phyloP scores from a whole-genome alignment of 352 stramenopile genomes.

The Globisporangium apiculatum region DNA sequence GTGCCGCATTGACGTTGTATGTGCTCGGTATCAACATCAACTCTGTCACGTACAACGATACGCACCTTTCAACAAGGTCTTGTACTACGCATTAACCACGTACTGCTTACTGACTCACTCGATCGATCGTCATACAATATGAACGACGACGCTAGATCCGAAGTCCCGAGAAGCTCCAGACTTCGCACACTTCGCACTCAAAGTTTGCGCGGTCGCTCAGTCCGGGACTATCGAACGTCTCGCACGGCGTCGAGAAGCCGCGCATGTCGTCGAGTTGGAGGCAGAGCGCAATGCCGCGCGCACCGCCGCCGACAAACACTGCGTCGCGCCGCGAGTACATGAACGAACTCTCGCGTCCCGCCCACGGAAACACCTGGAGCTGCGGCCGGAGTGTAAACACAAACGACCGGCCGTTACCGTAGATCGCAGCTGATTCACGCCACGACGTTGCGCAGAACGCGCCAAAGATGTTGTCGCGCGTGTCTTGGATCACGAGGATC shows the following conservation, averaged over 20 bases:
- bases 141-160: conserved; percentile 24
- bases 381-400: conserved; percentile 60
- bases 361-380: conserved; percentile 54
- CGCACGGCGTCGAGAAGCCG: conserved; percentile 54
- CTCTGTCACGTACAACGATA: too few relatives aligned
- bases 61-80: too few relatives aligned
- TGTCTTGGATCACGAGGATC: conserved; percentile 61
- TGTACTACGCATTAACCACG: too few relatives aligned
- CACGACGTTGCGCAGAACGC: conserved; percentile 67
- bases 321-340: conserved; percentile 53
- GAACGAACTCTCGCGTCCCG: conserved; percentile 58
- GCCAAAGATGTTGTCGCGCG: conserved; percentile 63
- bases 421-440: conserved; percentile 39
- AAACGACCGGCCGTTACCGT: conserved; percentile 72
- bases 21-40: too few relatives aligned
- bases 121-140: too few relatives aligned
- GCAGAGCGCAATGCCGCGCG: conserved; percentile 60
- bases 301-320: conserved; percentile 60
- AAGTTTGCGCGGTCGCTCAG: conserved; percentile 45
- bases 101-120: too few relatives aligned
- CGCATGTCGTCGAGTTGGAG: conserved; percentile 66
- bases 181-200: conserved; percentile 52
- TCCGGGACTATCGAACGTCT: conserved; percentile 56
- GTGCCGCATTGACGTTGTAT: too few relatives aligned
- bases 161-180: conserved; percentile 69